phyloP scores from a whole-genome alignment of 352 stramenopile genomes.

The Phytophthora sp. region DNA sequence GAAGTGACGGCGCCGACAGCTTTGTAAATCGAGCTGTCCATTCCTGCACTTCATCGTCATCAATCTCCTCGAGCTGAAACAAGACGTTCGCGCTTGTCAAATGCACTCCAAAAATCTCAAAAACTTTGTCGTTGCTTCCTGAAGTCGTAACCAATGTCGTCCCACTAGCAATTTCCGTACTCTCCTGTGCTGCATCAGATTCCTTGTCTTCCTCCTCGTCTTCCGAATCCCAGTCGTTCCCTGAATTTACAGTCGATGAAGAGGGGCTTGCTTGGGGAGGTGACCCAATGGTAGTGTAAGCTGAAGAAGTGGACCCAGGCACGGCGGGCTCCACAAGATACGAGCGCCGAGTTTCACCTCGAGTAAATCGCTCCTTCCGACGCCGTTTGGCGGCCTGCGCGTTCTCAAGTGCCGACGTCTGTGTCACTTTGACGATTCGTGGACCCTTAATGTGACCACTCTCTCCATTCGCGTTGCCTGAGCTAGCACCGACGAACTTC shows the following conservation, averaged over 20 bases:
- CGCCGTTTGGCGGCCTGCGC: slow-evolving; percentile 66
- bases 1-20: slow-evolving; percentile 54
- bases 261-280: slow-evolving; percentile 20
- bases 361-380: slow-evolving; percentile 70
- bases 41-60: slow-evolving; percentile 62
- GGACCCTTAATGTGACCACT: slow-evolving; percentile 64
- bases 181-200: slow-evolving; percentile 35
- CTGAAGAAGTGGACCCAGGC: slow-evolving; percentile 3
- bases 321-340: slow-evolving; percentile 56
- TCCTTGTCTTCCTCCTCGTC: slow-evolving; percentile 47
- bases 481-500: slow-evolving; percentile 48
- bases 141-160: neutral
- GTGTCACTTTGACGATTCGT: slow-evolving; percentile 76
- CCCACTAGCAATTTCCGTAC: slow-evolving; percentile 31
- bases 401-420: slow-evolving; percentile 71
- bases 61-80: slow-evolving; percentile 79
- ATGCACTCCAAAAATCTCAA: slow-evolving; percentile 77
- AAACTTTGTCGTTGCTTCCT: slow-evolving; percentile 41
- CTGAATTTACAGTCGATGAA: slow-evolving; percentile 28
- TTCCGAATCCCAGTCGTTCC: slow-evolving; percentile 56
- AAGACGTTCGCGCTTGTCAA: slow-evolving; percentile 74
- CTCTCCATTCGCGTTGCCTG: slow-evolving; percentile 37
- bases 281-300: slow-evolving; percentile 4
- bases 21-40: slow-evolving; percentile 62
- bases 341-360: slow-evolving; percentile 64